Conservation (phyloP, 306 rosid genomes). For the Oxytropis ochrocephala region DNA sequence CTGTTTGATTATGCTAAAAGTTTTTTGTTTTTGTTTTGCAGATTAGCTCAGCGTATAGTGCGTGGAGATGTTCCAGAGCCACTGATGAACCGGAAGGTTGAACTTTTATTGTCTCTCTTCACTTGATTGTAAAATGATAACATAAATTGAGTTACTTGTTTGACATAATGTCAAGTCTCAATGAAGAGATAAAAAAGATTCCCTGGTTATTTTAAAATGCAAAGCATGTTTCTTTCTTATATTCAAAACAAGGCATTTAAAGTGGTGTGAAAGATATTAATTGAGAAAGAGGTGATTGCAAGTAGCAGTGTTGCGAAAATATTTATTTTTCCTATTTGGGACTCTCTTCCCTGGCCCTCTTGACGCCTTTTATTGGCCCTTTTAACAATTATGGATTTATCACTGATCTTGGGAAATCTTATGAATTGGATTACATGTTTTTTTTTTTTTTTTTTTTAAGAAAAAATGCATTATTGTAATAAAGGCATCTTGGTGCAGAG, state of each 20-base stretch:
- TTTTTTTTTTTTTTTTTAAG: neutral
- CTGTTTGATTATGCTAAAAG: neutral
- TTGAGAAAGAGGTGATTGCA: neutral
- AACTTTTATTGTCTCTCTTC: neutral
- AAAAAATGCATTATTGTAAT: constrained; percentile 2
- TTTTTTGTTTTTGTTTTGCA: constrained; percentile 24
- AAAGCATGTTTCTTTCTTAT: constrained; percentile 8
- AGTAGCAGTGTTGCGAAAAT: neutral
- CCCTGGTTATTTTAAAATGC: neutral
- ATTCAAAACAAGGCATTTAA: neutral
- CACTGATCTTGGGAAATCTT: neutral
- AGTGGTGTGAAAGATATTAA: neutral
- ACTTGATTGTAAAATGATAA: constrained; percentile 6
- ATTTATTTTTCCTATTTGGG: neutral
- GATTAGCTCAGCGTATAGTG: constrained; percentile 95
- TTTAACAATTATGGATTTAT: neutral
- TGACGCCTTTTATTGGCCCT: neutral
- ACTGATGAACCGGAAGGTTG: constrained; percentile 79
- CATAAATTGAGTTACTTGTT: neutral
- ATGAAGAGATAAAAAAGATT: neutral
- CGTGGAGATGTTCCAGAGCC: constrained; percentile 99
- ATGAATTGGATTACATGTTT: neutral
- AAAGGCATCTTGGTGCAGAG: neutral
- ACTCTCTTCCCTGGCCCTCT: neutral
- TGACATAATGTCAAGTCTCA: neutral